phyloP scores from a whole-genome alignment of 2,329 filamentous ascomycete species.

The Alternaria viburni region DNA sequence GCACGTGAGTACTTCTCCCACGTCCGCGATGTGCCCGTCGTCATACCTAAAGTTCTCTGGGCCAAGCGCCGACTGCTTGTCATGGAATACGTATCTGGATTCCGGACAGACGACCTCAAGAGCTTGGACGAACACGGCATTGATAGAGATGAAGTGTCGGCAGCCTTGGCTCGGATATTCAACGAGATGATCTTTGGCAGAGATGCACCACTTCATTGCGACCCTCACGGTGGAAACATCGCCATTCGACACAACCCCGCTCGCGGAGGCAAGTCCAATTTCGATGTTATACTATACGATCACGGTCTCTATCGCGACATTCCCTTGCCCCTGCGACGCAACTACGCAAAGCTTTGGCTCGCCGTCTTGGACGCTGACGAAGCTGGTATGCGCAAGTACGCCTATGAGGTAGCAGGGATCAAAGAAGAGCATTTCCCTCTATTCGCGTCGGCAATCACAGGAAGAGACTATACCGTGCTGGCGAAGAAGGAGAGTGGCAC shows the following conservation, averaged over 20 bases:
- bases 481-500: conserved; percentile 52
- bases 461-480: conserved; percentile 84
- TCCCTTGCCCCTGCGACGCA: conserved; percentile 74
- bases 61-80: conserved; percentile 87
- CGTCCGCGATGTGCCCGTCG: conserved; percentile 75
- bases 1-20: conserved; percentile 81
- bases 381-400: conserved; percentile 82
- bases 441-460: conserved; percentile 95
- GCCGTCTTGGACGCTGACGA: conserved; percentile 92
- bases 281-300: conserved; percentile 95
- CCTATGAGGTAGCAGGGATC: conserved; percentile 86
- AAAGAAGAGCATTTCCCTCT: conserved; percentile 89
- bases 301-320: conserved; percentile 97
- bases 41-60: conserved; percentile 91
- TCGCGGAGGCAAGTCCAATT: conserved; percentile 70
- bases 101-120: conserved; percentile 84
- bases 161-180: conserved; percentile 88
- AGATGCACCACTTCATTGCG: conserved; percentile 89
- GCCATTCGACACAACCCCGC: conserved; percentile 80
- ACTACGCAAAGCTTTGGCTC: conserved; percentile 97
- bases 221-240: conserved; percentile 95
- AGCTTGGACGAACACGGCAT: conserved; percentile 87
- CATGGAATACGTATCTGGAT: conserved; percentile 91
- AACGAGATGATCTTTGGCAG: conserved; percentile 99
- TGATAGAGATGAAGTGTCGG: conserved; percentile 93